Percentiles rank a stretch among this genome's conserved stretches.
phyloP scores from a whole-genome alignment of 768 basidiomycete species.

The Rossbeevera mucosa region DNA sequence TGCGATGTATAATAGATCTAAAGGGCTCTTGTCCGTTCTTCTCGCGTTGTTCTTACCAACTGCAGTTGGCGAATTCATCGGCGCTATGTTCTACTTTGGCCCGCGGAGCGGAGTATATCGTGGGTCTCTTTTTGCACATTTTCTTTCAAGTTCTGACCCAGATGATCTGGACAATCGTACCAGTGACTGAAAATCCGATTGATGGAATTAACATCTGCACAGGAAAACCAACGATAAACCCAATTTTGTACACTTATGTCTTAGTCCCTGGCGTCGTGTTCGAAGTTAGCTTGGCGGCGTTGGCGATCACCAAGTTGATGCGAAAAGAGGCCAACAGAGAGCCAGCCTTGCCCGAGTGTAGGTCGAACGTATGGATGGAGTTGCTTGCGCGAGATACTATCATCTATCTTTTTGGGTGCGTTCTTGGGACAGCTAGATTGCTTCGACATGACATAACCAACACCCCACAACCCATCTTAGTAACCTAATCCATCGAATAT shows the following conservation, averaged over 20 bases:
- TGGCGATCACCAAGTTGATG: neutral
- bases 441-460: neutral
- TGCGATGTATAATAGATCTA: constrained; percentile 10
- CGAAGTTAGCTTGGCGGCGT: neutral
- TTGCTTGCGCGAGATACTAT: constrained; percentile 7
- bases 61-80: neutral
- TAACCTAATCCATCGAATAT: neutral
- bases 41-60: neutral
- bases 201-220: neutral
- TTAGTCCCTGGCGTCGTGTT: constrained; percentile 1
- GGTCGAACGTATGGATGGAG: neutral
- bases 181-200: neutral
- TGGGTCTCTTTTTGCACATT: neutral
- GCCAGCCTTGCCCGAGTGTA: neutral
- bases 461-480: neutral
- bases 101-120: neutral
- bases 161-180: neutral
- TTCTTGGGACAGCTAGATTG: neutral
- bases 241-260: constrained; percentile 2
- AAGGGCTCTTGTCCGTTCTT: neutral
- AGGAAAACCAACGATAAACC: neutral
- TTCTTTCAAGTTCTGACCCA: neutral
- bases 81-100: constrained; percentile 1
- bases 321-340: neutral
- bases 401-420: constrained; percentile 3